These are phyloP conservation scores for Botrytis tulipae DNA, from an alignment of 2,329 filamentous ascomycete species.

Conservation along the genomic window DNA sequence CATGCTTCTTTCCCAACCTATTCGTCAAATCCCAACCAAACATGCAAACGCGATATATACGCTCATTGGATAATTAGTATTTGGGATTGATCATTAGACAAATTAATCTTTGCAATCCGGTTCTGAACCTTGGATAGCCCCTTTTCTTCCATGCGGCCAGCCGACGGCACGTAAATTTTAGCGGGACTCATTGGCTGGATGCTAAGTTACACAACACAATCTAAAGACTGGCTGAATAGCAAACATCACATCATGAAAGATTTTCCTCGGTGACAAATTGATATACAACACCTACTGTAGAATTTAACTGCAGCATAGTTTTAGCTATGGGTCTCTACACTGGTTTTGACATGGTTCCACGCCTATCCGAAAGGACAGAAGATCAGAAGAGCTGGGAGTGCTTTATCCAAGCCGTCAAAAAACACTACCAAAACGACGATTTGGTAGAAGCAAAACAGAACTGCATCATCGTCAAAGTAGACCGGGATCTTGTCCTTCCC, in stretches of 20 bases:
- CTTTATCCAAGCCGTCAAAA: constrained; percentile 31
- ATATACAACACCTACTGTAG: not conserved
- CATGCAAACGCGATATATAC: not conserved
- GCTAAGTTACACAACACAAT: not conserved
- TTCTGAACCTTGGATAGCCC: not conserved
- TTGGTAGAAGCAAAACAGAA: constrained; percentile 23
- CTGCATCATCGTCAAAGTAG: constrained; percentile 36
- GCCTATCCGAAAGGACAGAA: constrained; percentile 30
- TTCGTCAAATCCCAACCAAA: not conserved
- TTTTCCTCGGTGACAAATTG: too few relatives aligned
- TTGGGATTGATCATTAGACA: too few relatives aligned
- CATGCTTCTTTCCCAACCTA: not conserved
- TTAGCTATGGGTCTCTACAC: constrained; percentile 33
- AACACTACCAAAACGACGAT: not conserved
- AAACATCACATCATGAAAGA: not conserved
- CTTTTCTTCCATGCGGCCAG: not conserved
- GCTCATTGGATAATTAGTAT: not conserved
- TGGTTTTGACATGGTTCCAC: constrained; percentile 37
- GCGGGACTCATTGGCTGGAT: not conserved
- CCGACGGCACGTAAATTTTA: not conserved
- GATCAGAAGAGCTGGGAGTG: constrained; percentile 32
- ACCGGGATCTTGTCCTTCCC: constrained; percentile 34
- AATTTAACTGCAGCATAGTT: not conserved
- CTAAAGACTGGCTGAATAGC: not conserved
- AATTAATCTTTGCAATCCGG: not conserved